These are phyloP conservation scores for Alternaria novae-zelandiae DNA, from an alignment of 2,329 filamentous ascomycete species.

Conservation along the genomic window DNA sequence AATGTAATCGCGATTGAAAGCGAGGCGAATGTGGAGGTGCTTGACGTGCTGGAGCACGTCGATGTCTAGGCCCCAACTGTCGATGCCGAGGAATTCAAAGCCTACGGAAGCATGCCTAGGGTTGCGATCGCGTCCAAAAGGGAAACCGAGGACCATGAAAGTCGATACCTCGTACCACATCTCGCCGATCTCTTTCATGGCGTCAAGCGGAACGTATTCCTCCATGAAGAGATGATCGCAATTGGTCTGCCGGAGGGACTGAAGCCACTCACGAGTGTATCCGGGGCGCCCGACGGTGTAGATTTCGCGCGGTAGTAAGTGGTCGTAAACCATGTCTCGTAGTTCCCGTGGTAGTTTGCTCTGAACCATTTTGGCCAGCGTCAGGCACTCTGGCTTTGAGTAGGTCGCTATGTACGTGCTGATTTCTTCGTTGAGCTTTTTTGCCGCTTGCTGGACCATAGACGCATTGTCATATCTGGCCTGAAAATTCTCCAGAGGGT, in stretches of 20 bases:
- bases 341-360: neutral
- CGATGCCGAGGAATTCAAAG: neutral
- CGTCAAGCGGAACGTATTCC: fast-evolving
- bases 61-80: neutral
- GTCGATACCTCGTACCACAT: neutral
- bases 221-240: neutral
- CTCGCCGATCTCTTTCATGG: neutral
- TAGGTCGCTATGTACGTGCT: neutral
- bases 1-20: too few relatives aligned
- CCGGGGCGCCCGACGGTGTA: neutral
- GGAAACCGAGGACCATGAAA: neutral
- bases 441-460: neutral
- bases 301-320: neutral
- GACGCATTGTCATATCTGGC: too few relatives aligned
- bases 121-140: neutral
- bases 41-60: neutral
- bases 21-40: neutral
- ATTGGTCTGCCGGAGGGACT: fast-evolving
- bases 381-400: neutral
- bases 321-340: neutral
- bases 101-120: fast-evolving
- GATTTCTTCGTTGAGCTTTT: neutral
- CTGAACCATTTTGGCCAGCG: fast-evolving
- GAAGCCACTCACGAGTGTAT: neutral
- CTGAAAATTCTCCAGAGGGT: too few relatives aligned